Conservation (phyloP, 2,329 filamentous ascomycete species). For the Pyricularia pennisetigena region DNA sequence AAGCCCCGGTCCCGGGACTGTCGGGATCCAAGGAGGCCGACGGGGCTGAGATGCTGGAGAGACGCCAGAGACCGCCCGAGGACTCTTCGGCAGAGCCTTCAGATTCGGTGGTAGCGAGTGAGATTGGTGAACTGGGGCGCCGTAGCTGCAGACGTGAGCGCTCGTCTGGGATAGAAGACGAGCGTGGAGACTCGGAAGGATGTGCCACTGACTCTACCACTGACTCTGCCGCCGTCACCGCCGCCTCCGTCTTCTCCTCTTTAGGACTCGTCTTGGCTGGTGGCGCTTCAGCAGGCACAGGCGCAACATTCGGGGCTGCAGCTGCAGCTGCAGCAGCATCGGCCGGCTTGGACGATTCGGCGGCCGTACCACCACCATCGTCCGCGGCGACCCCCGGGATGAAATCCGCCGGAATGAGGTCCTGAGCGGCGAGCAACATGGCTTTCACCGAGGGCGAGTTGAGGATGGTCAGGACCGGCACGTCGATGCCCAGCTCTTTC, state of each 20-base stretch:
- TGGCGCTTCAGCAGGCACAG: too few relatives aligned
- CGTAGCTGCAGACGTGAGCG: too few relatives aligned
- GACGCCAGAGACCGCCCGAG: too few relatives aligned
- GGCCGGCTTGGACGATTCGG: background rate
- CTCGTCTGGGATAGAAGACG: too few relatives aligned
- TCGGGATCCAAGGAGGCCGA: background rate
- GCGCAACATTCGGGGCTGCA: too few relatives aligned
- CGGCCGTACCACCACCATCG: background rate
- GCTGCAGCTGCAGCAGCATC: background rate
- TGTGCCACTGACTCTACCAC: background rate
- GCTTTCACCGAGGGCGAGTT: constrained; percentile 2
- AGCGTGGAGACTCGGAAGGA: too few relatives aligned
- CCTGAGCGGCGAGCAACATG: background rate
- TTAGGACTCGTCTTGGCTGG: too few relatives aligned
- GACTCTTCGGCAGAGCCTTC: too few relatives aligned
- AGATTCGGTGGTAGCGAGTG: too few relatives aligned
- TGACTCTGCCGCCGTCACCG: too few relatives aligned
- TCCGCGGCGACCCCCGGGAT: background rate
- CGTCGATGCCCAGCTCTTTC: constrained; percentile 29
- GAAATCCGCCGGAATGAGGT: background rate
- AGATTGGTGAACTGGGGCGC: too few relatives aligned
- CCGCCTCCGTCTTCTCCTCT: too few relatives aligned
- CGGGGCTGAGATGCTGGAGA: background rate
- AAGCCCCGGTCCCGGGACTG: background rate
- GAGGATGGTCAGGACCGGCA: constrained; percentile 35